Conservation (phyloP, 1,284 basidiomycete genomes). For the Meira nashicola region DNA sequence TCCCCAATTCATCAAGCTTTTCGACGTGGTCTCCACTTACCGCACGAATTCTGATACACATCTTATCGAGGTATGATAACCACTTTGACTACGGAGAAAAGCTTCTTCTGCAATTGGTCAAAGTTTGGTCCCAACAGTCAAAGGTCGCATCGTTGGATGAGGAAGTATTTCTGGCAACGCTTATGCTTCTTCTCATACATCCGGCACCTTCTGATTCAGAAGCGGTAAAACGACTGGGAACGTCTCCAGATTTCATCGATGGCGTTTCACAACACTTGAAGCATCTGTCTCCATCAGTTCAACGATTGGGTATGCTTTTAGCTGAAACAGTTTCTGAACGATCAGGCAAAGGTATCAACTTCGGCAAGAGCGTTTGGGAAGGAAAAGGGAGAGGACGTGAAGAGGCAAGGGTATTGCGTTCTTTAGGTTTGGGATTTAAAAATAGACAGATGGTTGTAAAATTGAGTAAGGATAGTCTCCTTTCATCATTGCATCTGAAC, state of each 20-base stretch:
- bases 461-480: background rate
- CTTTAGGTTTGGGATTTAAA: slow-evolving; percentile 10
- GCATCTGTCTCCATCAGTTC: slow-evolving; percentile 63
- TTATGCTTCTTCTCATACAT: slow-evolving; percentile 61
- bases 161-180: slow-evolving; percentile 63
- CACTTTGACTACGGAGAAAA: background rate
- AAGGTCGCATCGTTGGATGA: slow-evolving; percentile 5
- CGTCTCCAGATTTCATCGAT: slow-evolving; percentile 65
- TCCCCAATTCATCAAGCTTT: slow-evolving; percentile 1
- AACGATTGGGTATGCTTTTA: slow-evolving; percentile 86
- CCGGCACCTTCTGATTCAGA: too few species aligned
- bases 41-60: background rate
- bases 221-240: slow-evolving; percentile 31
- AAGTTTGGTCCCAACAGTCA: slow-evolving; percentile 12
- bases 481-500: background rate
- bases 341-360: slow-evolving; percentile 64
- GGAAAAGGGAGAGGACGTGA: slow-evolving; percentile 65
- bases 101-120: slow-evolving; percentile 3
- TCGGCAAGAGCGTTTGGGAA: slow-evolving; percentile 71
- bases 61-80: background rate
- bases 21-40: background rate
- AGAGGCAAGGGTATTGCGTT: slow-evolving; percentile 38
- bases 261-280: slow-evolving; percentile 67
- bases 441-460: background rate
- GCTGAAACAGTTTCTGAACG: slow-evolving; percentile 61